phyloP scores from a whole-genome alignment of 495 filamentous ascomycete genomes.

The Podospora conica region DNA sequence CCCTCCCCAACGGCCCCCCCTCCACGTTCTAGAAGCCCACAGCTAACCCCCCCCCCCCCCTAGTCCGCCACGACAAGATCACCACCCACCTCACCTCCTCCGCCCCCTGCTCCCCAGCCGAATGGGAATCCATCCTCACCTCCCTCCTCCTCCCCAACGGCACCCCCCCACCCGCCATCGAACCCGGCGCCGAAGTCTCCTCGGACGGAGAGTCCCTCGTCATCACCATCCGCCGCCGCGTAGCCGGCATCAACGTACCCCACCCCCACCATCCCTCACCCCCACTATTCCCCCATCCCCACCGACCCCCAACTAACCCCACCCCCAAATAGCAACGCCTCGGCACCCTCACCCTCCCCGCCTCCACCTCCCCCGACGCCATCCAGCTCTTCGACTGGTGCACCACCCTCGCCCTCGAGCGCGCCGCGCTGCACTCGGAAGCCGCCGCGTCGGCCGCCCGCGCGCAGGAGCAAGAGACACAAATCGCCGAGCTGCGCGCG shows the following conservation, averaged over 20 bases:
- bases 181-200: slow-evolving; percentile 35
- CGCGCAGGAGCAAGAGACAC: slow-evolving; percentile 44
- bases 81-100: slow-evolving; percentile 21
- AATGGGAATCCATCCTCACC: slow-evolving; percentile 42
- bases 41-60: background rate
- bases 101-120: slow-evolving; percentile 33
- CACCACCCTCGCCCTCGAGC: slow-evolving; percentile 32
- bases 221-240: slow-evolving; percentile 39
- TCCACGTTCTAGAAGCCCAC: background rate
- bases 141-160: slow-evolving; percentile 26
- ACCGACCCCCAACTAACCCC: slow-evolving; percentile 23
- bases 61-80: slow-evolving; percentile 32
- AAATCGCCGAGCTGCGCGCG: slow-evolving; percentile 40
- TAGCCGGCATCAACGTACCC: slow-evolving; percentile 42
- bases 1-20: background rate
- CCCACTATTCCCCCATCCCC: slow-evolving; percentile 3
- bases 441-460: slow-evolving; percentile 40
- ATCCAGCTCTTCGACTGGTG: slow-evolving; percentile 73
- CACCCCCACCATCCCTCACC: background rate
- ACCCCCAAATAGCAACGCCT: slow-evolving; percentile 54
- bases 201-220: slow-evolving; percentile 29
- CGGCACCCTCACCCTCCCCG: slow-evolving; percentile 54
- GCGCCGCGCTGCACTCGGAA: slow-evolving; percentile 31
- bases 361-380: slow-evolving; percentile 47
- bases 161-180: slow-evolving; percentile 29